Evolutionary conservation across 768 basidiomycete genomes (phyloP).

Genomic region (Tulasnella sp.): DNA sequence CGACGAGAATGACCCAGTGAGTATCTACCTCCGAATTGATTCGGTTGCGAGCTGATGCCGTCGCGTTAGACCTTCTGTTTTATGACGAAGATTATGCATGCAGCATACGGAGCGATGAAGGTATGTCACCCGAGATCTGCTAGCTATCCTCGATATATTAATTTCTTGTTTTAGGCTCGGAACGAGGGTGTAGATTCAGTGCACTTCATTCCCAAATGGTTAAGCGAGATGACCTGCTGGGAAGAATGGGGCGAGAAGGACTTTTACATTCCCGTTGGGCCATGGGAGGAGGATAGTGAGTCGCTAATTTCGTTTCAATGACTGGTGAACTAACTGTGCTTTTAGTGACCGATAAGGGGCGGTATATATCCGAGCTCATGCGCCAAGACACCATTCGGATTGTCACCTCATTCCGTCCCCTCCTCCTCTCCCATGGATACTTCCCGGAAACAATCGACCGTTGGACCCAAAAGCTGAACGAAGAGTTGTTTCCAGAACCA

Average conservation of each 20-base stretch:
- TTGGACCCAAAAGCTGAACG: not conserved
- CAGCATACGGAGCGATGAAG: not conserved
- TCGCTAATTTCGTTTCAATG: not conserved
- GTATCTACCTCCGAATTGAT: not conserved
- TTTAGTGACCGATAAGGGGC: not conserved
- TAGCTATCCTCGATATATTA: not conserved
- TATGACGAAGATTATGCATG: not conserved
- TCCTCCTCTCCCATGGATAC: conserved; percentile 8
- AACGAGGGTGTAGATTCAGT: not conserved
- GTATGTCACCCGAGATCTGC: not conserved
- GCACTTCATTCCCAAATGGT: not conserved
- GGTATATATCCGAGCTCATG: not conserved
- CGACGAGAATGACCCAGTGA: not conserved
- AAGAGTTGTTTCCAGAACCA: not conserved
- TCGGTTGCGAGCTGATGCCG: not conserved
- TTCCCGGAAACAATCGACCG: conserved; percentile 5
- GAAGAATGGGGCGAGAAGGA: not conserved
- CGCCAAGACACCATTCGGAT: not conserved
- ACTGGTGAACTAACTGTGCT: no score
- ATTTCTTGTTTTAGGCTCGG: not conserved
- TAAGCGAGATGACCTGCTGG: not conserved
- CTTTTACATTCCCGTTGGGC: not conserved
- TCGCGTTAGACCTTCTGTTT: not conserved
- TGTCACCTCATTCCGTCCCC: not conserved
- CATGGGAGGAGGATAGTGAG: not conserved